A percentile compares a stretch with the other conserved stretches of the same genome.
These are phyloP conservation scores for Letharia lupina DNA, from an alignment of 495 filamentous ascomycete species.

Conservation along the genomic window DNA sequence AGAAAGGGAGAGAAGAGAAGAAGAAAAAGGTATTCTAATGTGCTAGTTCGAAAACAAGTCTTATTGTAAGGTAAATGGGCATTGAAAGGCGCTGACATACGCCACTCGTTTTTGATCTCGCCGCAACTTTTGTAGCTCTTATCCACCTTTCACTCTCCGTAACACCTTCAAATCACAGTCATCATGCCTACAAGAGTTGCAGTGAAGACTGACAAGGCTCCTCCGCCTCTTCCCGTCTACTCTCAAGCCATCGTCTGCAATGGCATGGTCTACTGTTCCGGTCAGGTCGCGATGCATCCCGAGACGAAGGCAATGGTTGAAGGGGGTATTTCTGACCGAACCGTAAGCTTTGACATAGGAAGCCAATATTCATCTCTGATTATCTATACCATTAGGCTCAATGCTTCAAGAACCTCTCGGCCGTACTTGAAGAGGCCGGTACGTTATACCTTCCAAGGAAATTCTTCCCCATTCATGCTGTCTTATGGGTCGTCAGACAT, in stretches of 20 bases:
- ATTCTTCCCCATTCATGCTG: too few species aligned
- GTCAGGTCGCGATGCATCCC: conserved; percentile 44
- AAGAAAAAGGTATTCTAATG: not conserved
- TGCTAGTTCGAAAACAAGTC: not conserved
- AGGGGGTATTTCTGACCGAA: conserved; percentile 46
- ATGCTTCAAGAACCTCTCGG: conserved; percentile 53
- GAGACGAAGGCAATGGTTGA: conserved; percentile 41
- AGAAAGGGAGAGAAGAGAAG: too few species aligned
- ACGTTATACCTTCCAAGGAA: too few species aligned
- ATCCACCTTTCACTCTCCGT: not conserved
- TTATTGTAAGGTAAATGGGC: not conserved
- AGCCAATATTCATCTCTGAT: not conserved
- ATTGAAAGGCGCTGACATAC: not conserved
- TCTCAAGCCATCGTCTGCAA: conserved; percentile 40
- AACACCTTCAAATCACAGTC: not conserved
- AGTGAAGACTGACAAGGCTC: conserved; percentile 33
- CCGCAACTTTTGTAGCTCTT: not conserved
- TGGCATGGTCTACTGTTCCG: conserved; percentile 38
- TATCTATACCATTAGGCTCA: conserved; percentile 29
- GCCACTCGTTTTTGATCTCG: not conserved
- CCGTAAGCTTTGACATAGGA: conserved; percentile 31
- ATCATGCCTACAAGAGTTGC: conserved; percentile 26
- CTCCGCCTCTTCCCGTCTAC: conserved; percentile 36
- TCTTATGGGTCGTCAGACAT: too few species aligned
- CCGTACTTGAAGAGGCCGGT: conserved; percentile 55